Percentiles rank a stretch among this genome's conserved stretches.
Evolutionary conservation across 1,139 yeast species (phyloP).

Genomic region (Pneumocystis carinii): DNA sequence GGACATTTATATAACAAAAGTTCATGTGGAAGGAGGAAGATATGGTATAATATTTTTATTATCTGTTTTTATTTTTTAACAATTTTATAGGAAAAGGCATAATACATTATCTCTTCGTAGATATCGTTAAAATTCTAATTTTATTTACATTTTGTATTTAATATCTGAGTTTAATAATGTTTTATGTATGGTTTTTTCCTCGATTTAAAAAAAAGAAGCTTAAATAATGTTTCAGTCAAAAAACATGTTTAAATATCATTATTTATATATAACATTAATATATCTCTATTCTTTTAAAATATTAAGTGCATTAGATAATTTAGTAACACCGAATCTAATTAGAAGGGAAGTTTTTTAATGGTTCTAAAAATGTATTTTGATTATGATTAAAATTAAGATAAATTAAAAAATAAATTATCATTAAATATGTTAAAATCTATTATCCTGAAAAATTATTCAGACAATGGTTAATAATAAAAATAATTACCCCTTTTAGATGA

Average conservation of each 20-base stretch:
- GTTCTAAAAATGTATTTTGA: not conserved
- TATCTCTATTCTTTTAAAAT: not conserved
- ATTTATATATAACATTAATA: not conserved
- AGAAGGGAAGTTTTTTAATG: not conserved
- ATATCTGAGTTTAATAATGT: not conserved
- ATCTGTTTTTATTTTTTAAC: not conserved
- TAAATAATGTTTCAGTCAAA: not conserved
- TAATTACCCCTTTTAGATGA: not conserved
- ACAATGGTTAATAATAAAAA: not conserved
- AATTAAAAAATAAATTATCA: not conserved
- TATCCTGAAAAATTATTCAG: not conserved
- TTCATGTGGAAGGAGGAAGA: slow-evolving; percentile 45
- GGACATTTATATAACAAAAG: slow-evolving; percentile 99
- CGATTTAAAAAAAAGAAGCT: not conserved
- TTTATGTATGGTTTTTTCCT: not conserved
- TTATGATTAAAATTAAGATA: not conserved
- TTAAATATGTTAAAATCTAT: not conserved
- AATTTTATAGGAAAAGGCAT: slow-evolving; percentile 75
- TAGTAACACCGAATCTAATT: not conserved
- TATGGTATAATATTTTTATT: not conserved
- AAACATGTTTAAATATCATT: not conserved
- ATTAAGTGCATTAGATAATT: not conserved
- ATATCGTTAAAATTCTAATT: slow-evolving; percentile 64
- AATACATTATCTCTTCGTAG: slow-evolving; percentile 99
- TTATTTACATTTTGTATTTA: not conserved